Conservation (phyloP, 345 rosid species). For the Hibiscus trionum region DNA sequence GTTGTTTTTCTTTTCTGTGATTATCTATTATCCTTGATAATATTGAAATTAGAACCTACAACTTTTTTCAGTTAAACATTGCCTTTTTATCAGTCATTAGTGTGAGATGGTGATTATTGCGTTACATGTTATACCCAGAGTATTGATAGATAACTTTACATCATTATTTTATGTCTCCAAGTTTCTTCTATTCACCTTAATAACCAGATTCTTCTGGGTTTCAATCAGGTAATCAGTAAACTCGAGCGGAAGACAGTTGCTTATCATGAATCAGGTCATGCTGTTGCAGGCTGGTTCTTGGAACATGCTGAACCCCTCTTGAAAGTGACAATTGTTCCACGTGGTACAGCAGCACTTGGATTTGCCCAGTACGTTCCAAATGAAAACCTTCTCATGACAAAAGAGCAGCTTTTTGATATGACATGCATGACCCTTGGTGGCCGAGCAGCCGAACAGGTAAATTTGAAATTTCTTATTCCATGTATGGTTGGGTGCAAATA, state of each 20-base stretch:
- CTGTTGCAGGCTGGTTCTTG: constrained; percentile 90
- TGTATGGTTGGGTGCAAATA: neutral
- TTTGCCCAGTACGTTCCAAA: constrained; percentile 96
- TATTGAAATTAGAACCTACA: neutral
- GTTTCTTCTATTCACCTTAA: neutral
- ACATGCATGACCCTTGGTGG: constrained; percentile 99
- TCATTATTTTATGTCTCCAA: neutral
- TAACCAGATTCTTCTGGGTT: neutral
- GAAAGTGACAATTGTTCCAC: constrained; percentile 95
- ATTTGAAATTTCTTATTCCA: neutral
- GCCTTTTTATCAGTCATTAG: neutral
- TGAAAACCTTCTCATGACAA: constrained; percentile 90
- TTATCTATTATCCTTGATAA: neutral
- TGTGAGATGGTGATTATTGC: neutral
- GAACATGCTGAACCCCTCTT: constrained; percentile 96
- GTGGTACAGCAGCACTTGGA: constrained; percentile 93
- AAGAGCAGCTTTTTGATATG: constrained; percentile 92
- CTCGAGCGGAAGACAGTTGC: constrained; percentile 86
- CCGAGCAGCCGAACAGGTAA: constrained; percentile 95
- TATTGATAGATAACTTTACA: neutral
- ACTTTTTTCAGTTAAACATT: neutral
- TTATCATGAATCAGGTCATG: constrained; percentile 96
- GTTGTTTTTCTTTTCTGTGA: neutral
- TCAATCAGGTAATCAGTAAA: constrained; percentile 75
- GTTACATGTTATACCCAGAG: constrained; percentile 1